Conservation (phyloP, 2,329 filamentous ascomycete genomes). For the Domatiomyces catenatus region DNA sequence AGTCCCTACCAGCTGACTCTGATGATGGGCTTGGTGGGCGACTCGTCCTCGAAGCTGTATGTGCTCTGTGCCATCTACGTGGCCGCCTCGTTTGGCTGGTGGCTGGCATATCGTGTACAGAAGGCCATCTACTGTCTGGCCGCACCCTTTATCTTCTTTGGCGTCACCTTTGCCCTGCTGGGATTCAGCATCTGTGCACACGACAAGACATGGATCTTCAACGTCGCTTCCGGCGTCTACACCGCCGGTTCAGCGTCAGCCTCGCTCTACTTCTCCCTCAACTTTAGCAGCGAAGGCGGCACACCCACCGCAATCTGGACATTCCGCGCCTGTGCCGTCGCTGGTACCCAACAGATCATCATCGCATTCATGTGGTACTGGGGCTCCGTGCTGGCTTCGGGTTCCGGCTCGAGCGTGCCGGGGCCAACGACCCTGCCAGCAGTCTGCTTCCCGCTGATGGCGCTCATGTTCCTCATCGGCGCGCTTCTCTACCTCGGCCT, state of each 20-base stretch:
- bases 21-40: slow-evolving; percentile 38
- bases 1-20: slow-evolving; percentile 45
- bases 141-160: slow-evolving; percentile 40
- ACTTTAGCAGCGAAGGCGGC: slow-evolving; percentile 38
- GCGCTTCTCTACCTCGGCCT: slow-evolving; percentile 37
- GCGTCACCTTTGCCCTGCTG: slow-evolving; percentile 39
- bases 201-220: slow-evolving; percentile 30
- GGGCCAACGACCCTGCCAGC: slow-evolving; percentile 7
- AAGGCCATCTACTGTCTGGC: slow-evolving; percentile 36
- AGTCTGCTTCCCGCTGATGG: slow-evolving; percentile 32
- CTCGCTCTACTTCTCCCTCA: slow-evolving; percentile 41
- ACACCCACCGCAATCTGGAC: slow-evolving; percentile 33
- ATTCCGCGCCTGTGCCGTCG: slow-evolving; percentile 40
- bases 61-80: slow-evolving; percentile 38
- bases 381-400: slow-evolving; percentile 33
- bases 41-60: slow-evolving; percentile 37
- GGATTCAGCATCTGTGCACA: slow-evolving; percentile 35
- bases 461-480: slow-evolving; percentile 37
- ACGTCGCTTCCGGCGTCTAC: slow-evolving; percentile 39
- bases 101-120: slow-evolving; percentile 36
- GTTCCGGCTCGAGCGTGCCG: slow-evolving; percentile 25
- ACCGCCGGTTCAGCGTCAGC: slow-evolving; percentile 39
- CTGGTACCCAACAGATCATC: slow-evolving; percentile 44
- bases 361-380: slow-evolving; percentile 44
- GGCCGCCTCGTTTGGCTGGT: slow-evolving; percentile 37